Percentiles rank a stretch among this genome's conserved stretches.
Evolutionary conservation across 345 rosid species (phyloP).

Genomic region (Brassica incana): DNA sequence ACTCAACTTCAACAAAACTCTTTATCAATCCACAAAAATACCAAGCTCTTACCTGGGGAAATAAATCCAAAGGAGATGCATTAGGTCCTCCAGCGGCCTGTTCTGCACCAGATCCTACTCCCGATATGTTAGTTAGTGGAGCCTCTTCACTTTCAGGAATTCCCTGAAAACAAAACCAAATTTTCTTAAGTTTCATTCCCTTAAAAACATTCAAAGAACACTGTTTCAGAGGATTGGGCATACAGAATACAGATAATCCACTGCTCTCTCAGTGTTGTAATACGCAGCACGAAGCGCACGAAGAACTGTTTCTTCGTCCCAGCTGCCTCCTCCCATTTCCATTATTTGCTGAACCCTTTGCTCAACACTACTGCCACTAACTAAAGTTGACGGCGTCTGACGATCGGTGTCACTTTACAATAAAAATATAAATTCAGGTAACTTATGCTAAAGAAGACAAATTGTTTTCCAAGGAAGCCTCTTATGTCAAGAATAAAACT

Average conservation of each 20-base stretch:
- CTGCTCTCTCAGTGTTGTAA: constrained; percentile 97
- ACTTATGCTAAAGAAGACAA: not conserved
- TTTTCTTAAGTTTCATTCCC: constrained; percentile 19
- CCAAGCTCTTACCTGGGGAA: constrained; percentile 70
- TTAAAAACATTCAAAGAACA: not conserved
- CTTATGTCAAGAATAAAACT: constrained; percentile 31
- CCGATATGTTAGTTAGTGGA: constrained; percentile 53
- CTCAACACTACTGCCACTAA: constrained; percentile 73
- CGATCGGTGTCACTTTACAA: constrained; percentile 52
- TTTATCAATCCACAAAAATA: not conserved
- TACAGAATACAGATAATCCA: constrained; percentile 93
- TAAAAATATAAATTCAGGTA: not conserved
- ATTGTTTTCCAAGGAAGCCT: not conserved
- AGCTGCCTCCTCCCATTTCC: constrained; percentile 96
- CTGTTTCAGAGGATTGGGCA: constrained; percentile 20
- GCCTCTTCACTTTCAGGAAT: constrained; percentile 74
- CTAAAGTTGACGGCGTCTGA: constrained; percentile 87
- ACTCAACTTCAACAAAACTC: constrained; percentile 1
- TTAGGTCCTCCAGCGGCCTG: constrained; percentile 64
- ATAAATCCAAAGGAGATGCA: constrained; percentile 85
- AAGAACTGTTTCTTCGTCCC: constrained; percentile 93
- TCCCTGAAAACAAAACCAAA: constrained; percentile 56
- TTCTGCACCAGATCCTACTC: constrained; percentile 55
- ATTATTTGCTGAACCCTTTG: constrained; percentile 79
- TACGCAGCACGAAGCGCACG: constrained; percentile 98